phyloP scores from a whole-genome alignment of 306 rosid species.

The Malus asiatica region DNA sequence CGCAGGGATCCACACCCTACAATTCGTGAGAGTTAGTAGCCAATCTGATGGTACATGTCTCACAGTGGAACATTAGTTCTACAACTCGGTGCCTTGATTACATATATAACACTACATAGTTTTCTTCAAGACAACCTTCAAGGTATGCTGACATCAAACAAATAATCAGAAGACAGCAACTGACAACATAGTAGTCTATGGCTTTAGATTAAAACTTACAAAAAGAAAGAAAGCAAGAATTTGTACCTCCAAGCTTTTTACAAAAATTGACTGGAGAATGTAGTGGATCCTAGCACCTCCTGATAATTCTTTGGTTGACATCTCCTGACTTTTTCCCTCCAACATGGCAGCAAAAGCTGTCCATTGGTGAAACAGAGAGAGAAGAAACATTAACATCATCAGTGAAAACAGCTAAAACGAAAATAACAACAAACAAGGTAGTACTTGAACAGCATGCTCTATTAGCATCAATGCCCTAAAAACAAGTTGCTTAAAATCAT shows the following conservation, averaged over 20 bases:
- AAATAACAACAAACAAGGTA: not conserved
- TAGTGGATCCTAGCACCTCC: slow-evolving; percentile 44
- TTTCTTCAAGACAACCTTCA: not conserved
- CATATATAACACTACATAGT: no score
- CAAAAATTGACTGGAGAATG: slow-evolving; percentile 42
- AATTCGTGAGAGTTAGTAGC: not conserved
- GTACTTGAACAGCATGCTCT: not conserved
- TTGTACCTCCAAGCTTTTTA: slow-evolving; percentile 40
- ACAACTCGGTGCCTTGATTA: not conserved
- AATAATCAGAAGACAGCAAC: not conserved
- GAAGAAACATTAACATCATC: not conserved
- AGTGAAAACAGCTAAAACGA: not conserved
- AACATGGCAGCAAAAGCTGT: slow-evolving; percentile 35
- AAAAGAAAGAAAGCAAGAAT: not conserved
- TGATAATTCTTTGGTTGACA: slow-evolving; percentile 29
- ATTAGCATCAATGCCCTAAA: not conserved
- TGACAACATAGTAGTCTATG: not conserved
- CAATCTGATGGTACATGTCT: not conserved
- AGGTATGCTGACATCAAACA: not conserved
- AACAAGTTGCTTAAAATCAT: not conserved
- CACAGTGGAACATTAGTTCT: not conserved
- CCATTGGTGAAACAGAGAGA: not conserved
- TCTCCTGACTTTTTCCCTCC: slow-evolving; percentile 33
- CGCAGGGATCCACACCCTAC: slow-evolving; percentile 45
- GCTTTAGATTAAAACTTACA: not conserved